phyloP scores from a whole-genome alignment of 805 yeast species.

The Komagataella phaffii region DNA sequence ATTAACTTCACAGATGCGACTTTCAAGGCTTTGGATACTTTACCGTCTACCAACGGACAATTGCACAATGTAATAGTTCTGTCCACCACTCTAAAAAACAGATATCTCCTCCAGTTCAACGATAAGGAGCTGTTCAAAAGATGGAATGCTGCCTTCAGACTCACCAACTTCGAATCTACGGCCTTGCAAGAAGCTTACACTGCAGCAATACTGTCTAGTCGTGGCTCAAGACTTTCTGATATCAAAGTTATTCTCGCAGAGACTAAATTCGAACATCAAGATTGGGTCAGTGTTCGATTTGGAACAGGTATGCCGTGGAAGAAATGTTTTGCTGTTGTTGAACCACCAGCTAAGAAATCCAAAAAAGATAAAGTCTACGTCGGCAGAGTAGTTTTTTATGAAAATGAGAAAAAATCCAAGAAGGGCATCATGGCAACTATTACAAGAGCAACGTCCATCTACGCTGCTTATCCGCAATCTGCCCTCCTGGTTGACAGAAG shows the following conservation, averaged over 20 bases:
- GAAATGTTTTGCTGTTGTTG: constrained; percentile 82
- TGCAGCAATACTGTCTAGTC: constrained; percentile 84
- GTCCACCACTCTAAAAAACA: constrained; percentile 83
- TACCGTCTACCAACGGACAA: constrained; percentile 55
- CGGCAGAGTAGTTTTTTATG: constrained; percentile 73
- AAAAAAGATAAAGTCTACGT: constrained; percentile 25
- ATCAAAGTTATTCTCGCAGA: constrained; percentile 77
- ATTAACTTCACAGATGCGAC: constrained; percentile 86
- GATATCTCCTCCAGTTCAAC: constrained; percentile 71
- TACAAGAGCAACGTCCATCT: constrained; percentile 52
- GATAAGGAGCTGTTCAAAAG: constrained; percentile 46
- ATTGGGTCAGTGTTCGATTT: constrained; percentile 89
- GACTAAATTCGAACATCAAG: constrained; percentile 77
- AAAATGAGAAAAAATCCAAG: constrained; percentile 60
- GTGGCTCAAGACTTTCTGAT: constrained; percentile 80
- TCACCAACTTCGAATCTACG: constrained; percentile 70
- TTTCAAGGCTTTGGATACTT: constrained; percentile 53
- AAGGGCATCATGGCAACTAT: constrained; percentile 76
- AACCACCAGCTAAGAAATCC: constrained; percentile 43
- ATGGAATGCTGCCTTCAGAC: constrained; percentile 79
- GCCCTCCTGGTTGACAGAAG: constrained; percentile 71
- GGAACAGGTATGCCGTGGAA: constrained; percentile 99
- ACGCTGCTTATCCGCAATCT: constrained; percentile 89
- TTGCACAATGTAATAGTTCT: constrained; percentile 73
- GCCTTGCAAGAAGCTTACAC: constrained; percentile 92